These are phyloP conservation scores for Globisporangium iwayamae DNA, from an alignment of 352 stramenopile species.

Conservation along the genomic window DNA sequence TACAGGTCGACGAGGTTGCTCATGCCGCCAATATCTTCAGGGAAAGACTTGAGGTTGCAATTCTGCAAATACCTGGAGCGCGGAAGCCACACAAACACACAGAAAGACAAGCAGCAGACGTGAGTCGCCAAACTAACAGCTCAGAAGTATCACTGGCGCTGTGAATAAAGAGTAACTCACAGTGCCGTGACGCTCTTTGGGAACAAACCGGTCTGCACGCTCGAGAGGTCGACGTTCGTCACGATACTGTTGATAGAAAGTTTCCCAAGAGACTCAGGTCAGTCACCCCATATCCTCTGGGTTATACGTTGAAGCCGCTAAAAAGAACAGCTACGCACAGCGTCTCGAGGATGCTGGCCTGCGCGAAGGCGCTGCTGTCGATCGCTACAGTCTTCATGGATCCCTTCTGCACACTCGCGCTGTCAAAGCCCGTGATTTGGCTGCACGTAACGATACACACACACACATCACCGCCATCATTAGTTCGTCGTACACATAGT, in stretches of 20 bases:
- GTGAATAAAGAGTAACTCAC: conserved; percentile 10
- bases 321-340: conserved; percentile 34
- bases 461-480: conserved; percentile 5
- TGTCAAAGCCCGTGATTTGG: conserved; percentile 72
- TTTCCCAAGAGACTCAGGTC: neutral
- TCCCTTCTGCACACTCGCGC: conserved; percentile 49
- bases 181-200: conserved; percentile 44
- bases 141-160: neutral
- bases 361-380: conserved; percentile 39
- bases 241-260: conserved; percentile 32
- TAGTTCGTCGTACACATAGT: neutral
- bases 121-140: neutral
- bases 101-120: neutral
- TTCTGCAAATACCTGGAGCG: conserved; percentile 58
- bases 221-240: conserved; percentile 55
- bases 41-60: conserved; percentile 54
- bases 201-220: conserved; percentile 43
- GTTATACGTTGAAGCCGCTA: neutral
- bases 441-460: conserved; percentile 22
- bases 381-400: conserved; percentile 52
- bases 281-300: neutral
- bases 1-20: conserved; percentile 54
- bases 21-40: conserved; percentile 43
- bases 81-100: neutral
- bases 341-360: conserved; percentile 29